Evolutionary conservation across 768 basidiomycete genomes (phyloP).

Genomic region (Clathrus columnatus): DNA sequence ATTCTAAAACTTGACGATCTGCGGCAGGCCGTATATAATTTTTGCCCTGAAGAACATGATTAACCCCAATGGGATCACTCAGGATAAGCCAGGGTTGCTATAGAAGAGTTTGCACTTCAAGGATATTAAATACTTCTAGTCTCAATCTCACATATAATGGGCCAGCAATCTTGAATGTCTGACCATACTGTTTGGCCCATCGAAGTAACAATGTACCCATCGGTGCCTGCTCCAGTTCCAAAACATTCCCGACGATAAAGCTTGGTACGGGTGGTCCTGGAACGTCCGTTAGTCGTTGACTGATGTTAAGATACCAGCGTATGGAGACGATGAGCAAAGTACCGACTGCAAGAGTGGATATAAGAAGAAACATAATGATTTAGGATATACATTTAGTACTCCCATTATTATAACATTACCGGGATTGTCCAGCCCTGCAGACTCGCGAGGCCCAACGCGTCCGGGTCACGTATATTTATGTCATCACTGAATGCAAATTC

Average conservation of each 20-base stretch:
- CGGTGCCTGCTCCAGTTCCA: background rate
- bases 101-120: background rate
- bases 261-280: background rate
- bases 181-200: constrained; percentile 1
- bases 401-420: too few relatives aligned
- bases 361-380: too few relatives aligned
- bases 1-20: background rate
- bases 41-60: constrained; percentile 2
- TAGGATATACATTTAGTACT: too few relatives aligned
- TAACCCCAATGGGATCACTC: constrained; percentile 8
- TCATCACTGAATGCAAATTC: too few relatives aligned
- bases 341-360: too few relatives aligned
- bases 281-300: background rate
- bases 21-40: background rate
- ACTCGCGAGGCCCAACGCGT: too few relatives aligned
- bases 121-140: background rate
- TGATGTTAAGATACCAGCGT: background rate
- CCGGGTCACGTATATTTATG: too few relatives aligned
- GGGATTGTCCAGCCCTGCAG: too few relatives aligned
- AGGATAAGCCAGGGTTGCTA: constrained; percentile 8
- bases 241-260: background rate
- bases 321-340: too few relatives aligned
- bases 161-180: constrained; percentile 4
- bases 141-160: constrained; percentile 1
- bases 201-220: background rate